These are phyloP conservation scores for Cladosporium oxysporum DNA, from an alignment of 2,329 filamentous ascomycete genomes.

Conservation along the genomic window DNA sequence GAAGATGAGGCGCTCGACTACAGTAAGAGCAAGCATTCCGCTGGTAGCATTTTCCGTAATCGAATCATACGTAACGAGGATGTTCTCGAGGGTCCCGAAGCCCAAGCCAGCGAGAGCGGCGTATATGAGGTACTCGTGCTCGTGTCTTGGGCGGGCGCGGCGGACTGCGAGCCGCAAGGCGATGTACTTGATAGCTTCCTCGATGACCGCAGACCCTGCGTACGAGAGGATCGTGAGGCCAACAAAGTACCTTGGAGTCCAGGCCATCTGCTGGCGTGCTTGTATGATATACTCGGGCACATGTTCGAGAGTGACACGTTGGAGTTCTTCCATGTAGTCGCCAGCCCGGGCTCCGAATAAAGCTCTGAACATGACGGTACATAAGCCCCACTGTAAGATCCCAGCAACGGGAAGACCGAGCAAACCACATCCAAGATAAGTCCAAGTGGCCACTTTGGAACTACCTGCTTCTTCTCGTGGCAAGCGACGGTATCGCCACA, in stretches of 20 bases:
- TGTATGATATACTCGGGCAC: neutral
- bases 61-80: neutral
- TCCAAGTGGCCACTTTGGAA: neutral
- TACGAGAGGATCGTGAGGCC: neutral
- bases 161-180: constrained; percentile 4
- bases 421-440: neutral
- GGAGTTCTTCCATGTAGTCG: neutral
- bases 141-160: constrained; percentile 7
- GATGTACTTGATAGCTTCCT: constrained; percentile 10
- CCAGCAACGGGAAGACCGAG: constrained; percentile 1
- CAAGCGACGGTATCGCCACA: neutral
- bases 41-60: neutral
- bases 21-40: neutral
- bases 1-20: constrained; percentile 1
- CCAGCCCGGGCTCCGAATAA: neutral
- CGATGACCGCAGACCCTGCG: neutral
- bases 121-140: constrained; percentile 12
- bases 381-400: neutral
- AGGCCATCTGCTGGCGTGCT: constrained; percentile 2
- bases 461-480: constrained; percentile 1
- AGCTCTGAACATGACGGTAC: neutral
- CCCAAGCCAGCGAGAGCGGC: constrained; percentile 1
- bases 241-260: constrained; percentile 1
- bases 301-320: neutral
- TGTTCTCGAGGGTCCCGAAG: constrained; percentile 6